Evolutionary conservation across 139 green algal species (phyloP).

Genomic region (Tetradesmus lagerheimii): DNA sequence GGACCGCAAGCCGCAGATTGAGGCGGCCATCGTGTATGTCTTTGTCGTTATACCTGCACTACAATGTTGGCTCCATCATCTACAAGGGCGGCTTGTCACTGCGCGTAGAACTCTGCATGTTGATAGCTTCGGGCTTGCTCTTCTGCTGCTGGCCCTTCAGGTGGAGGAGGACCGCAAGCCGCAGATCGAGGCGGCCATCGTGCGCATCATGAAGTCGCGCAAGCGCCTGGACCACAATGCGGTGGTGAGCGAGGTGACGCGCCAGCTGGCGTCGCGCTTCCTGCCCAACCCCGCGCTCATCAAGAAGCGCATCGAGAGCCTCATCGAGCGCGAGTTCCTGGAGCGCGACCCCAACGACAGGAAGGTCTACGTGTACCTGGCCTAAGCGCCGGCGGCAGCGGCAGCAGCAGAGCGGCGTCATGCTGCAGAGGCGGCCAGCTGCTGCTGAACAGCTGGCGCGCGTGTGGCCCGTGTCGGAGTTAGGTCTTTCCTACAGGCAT

Average conservation of each 20-base stretch:
- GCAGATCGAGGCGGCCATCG: slow-evolving; percentile 98
- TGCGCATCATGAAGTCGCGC: slow-evolving; percentile 97
- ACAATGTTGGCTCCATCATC: too few species aligned
- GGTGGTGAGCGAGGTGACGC: slow-evolving; percentile 95
- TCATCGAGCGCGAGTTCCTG: slow-evolving; percentile 98
- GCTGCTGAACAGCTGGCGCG: too few species aligned
- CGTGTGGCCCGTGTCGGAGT: too few species aligned
- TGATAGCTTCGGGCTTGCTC: too few species aligned
- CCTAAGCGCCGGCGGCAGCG: slow-evolving; percentile 52
- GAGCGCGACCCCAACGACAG: slow-evolving; percentile 93
- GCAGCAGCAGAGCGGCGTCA: neutral
- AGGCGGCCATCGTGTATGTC: too few species aligned
- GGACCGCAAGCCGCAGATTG: slow-evolving; percentile 97
- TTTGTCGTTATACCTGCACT: too few species aligned
- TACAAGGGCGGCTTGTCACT: too few species aligned
- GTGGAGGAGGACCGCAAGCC: slow-evolving; percentile 98
- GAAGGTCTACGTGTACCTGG: slow-evolving; percentile 92
- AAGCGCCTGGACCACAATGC: slow-evolving; percentile 92
- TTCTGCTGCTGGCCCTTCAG: neutral
- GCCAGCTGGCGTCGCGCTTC: slow-evolving; percentile 90
- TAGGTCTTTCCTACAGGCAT: too few species aligned
- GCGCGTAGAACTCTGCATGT: too few species aligned
- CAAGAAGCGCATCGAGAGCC: slow-evolving; percentile 98
- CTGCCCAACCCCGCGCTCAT: slow-evolving; percentile 92
- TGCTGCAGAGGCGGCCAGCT: neutral